These are phyloP conservation scores for Emericellopsis atlantica DNA, from an alignment of 2,329 filamentous ascomycete species.

Conservation along the genomic window DNA sequence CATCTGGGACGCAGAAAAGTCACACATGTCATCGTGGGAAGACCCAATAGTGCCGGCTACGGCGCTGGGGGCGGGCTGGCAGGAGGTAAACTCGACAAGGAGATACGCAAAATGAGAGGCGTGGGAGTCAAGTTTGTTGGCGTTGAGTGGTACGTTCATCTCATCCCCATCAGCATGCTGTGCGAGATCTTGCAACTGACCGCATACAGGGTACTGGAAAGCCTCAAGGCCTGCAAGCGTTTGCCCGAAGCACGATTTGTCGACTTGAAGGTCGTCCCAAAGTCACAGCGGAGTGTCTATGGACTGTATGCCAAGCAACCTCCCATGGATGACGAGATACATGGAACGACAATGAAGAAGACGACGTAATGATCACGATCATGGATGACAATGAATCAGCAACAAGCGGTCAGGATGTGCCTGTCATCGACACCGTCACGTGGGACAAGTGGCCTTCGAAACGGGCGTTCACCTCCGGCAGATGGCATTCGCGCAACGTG, in stretches of 20 bases:
- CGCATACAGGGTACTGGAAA: conserved; percentile 59
- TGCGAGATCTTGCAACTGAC: neutral
- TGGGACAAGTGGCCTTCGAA: too few species aligned
- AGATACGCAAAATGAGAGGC: conserved; percentile 56
- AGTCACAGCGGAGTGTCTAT: conserved; percentile 53
- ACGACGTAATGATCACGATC: too few species aligned
- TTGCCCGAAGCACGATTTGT: conserved; percentile 64
- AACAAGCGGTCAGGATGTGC: too few species aligned
- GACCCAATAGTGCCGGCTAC: conserved; percentile 37
- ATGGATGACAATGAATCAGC: too few species aligned
- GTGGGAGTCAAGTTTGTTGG: conserved; percentile 66
- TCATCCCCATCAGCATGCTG: conserved; percentile 1
- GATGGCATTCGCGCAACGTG: too few species aligned
- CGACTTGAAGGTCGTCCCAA: conserved; percentile 46
- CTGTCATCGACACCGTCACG: too few species aligned
- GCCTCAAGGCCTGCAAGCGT: conserved; percentile 61
- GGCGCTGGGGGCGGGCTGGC: conserved; percentile 66
- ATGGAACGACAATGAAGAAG: too few species aligned
- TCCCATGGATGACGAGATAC: too few species aligned
- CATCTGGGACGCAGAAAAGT: conserved; percentile 60
- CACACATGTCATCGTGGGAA: conserved; percentile 76
- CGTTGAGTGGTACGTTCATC: conserved; percentile 57
- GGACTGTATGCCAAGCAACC: conserved; percentile 21
- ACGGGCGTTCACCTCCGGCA: too few species aligned
- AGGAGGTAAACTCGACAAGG: conserved; percentile 67